These are phyloP conservation scores for Hydrangea macrophylla DNA, from an alignment of 148 eudicot genomes.

Conservation along the genomic window DNA sequence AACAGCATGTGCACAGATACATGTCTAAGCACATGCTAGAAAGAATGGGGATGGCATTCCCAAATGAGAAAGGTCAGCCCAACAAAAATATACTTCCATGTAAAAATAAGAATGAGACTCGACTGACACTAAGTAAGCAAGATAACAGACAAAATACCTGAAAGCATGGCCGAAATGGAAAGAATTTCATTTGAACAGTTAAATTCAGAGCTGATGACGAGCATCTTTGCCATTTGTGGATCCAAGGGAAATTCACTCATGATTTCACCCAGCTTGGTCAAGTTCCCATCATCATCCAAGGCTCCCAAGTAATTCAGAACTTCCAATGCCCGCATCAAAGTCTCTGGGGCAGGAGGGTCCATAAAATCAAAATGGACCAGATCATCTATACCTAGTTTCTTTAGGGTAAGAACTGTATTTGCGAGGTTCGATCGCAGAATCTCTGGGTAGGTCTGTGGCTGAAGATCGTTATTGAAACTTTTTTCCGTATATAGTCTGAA, in stretches of 20 bases:
- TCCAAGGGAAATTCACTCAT: slow-evolving; percentile 90
- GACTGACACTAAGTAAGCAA: background rate
- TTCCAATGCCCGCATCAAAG: slow-evolving; percentile 84
- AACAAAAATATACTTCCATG: slow-evolving; percentile 14
- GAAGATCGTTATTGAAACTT: slow-evolving; percentile 76
- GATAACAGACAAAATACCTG: slow-evolving; percentile 40
- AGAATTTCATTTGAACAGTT: slow-evolving; percentile 84
- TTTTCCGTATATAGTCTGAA: slow-evolving; percentile 70
- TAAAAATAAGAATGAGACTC: slow-evolving; percentile 15
- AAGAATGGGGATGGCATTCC: slow-evolving; percentile 18
- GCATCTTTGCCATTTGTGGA: slow-evolving; percentile 90
- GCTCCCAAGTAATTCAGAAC: slow-evolving; percentile 84
- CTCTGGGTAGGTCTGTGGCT: slow-evolving; percentile 87
- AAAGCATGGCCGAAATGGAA: slow-evolving; percentile 92
- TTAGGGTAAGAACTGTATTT: slow-evolving; percentile 78
- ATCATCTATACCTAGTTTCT: slow-evolving; percentile 90
- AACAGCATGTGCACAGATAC: slow-evolving; percentile 18
- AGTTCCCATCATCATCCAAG: slow-evolving; percentile 80
- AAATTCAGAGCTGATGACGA: slow-evolving; percentile 70
- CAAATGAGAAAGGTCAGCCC: slow-evolving; percentile 17
- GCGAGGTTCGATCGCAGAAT: slow-evolving; percentile 85
- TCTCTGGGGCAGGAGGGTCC: slow-evolving; percentile 97
- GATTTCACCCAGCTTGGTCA: slow-evolving; percentile 70
- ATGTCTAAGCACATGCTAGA: slow-evolving; percentile 15
- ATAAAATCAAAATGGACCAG: slow-evolving; percentile 92